A percentile compares a stretch with the other conserved stretches of the same genome.
phyloP scores from a whole-genome alignment of 305 asterid species.

The Striga hermonthica region DNA sequence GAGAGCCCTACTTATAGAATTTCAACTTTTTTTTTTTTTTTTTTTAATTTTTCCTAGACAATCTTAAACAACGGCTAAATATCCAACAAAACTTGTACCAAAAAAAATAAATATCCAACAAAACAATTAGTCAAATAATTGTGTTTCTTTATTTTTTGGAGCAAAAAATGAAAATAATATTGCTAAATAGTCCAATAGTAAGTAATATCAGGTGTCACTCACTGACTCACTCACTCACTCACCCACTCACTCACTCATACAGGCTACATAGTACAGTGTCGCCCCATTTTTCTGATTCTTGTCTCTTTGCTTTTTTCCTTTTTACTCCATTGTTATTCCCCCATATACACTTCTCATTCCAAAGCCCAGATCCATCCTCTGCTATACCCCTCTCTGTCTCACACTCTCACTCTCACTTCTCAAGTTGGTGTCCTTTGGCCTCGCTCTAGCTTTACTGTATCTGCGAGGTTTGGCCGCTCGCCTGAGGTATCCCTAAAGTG shows the following conservation, averaged over 20 bases:
- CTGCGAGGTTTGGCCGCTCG: slow-evolving; percentile 24
- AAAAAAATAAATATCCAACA: too few relatives aligned
- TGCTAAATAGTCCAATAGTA: too few relatives aligned
- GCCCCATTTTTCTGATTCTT: slow-evolving; percentile 26
- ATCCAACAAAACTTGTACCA: too few relatives aligned
- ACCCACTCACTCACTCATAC: slow-evolving; percentile 24
- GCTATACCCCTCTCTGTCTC: background rate
- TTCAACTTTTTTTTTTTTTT: too few relatives aligned
- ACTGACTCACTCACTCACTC: slow-evolving; percentile 25
- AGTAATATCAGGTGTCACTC: background rate
- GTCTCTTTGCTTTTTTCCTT: slow-evolving; percentile 23
- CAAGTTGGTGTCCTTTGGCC: background rate
- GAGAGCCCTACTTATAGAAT: too few relatives aligned
- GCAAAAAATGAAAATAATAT: too few relatives aligned
- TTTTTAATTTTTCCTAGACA: too few relatives aligned
- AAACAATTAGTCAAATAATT: too few relatives aligned
- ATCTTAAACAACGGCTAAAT: too few relatives aligned
- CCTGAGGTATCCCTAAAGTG: slow-evolving; percentile 29
- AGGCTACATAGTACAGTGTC: background rate
- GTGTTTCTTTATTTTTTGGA: too few relatives aligned
- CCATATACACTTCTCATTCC: slow-evolving; percentile 38
- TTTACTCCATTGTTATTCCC: slow-evolving; percentile 29
- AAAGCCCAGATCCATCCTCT: slow-evolving; percentile 48
- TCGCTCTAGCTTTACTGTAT: slow-evolving; percentile 22
- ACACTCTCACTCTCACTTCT: slow-evolving; percentile 6